These are phyloP conservation scores for Anisodus tanguticus DNA, from an alignment of 257 asterid species.

Conservation along the genomic window DNA sequence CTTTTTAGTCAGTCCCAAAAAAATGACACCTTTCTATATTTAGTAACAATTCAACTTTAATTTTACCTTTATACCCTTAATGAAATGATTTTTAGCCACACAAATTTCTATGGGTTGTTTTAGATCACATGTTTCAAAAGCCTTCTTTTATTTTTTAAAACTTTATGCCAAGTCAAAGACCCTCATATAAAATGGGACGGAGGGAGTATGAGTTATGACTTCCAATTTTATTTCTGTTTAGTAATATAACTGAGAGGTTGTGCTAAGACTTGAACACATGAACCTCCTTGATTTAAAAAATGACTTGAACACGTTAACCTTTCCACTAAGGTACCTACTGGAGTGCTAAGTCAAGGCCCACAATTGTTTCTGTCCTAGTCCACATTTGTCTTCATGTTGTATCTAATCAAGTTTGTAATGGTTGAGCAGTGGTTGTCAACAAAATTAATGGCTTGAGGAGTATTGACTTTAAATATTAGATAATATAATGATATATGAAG, in stretches of 20 bases:
- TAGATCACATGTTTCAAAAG: no score
- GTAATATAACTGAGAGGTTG: background rate
- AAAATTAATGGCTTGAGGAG: background rate
- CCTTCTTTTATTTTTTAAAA: no score
- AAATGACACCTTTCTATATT: no score
- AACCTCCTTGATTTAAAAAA: no score
- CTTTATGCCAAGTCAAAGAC: no score
- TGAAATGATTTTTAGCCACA: no score
- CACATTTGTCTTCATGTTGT: background rate
- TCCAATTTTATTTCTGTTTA: background rate
- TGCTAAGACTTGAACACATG: background rate
- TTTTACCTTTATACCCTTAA: no score
- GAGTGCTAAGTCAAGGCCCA: background rate
- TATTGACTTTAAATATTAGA: background rate
- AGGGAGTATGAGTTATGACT: background rate
- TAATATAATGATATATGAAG: background rate
- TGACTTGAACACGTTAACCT: background rate
- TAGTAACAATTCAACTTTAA: no score
- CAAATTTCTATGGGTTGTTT: no score
- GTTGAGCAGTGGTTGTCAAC: background rate
- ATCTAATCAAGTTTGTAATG: background rate
- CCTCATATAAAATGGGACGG: no score
- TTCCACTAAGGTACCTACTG: slow-evolving; percentile 3
- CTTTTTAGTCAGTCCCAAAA: no score
- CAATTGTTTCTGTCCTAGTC: background rate